Evolutionary conservation across 2,329 filamentous ascomycete genomes (phyloP), one percentile per base, ranked within the genome.

Genomic region (Penicillium aurantiogriseum): DNA sequence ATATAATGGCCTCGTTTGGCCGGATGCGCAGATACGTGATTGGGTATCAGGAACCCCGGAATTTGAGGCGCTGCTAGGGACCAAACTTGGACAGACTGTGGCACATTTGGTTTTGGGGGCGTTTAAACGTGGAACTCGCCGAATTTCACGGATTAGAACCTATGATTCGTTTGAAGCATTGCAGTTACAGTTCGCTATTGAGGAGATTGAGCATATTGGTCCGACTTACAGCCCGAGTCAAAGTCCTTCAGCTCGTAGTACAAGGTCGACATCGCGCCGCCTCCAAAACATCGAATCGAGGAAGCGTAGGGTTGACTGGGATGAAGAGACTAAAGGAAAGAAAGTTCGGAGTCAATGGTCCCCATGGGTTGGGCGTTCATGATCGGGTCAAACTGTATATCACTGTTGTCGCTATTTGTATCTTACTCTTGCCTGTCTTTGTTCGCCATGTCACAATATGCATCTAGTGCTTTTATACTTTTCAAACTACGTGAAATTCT

Each of bases 81-180:
- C 58, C 4, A 29, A 10, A 7, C 27, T 58, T 38, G 58, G 58
- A 2, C 40, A 31, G 2, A 39, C 44, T 5, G 44, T 53, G 10
- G 58, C 36, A 5, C n/a, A 35, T 43, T 11, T 60, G 31, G 31
- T 60, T 21, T 21, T 58, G 25, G 51, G 56, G 13, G 47, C 58
- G 6, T 55, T 55, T 9, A 10, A 21, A 11, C 35, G 49, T 17
- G 54, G 54, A 35, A 53, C 54, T 47, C 54, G 36, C 1, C 40
- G 48, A 5, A 53, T 57, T 23, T n/a, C 33, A 29, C 48, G 35
- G 5, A n/a, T 57, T 4, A 25, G 38, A 13, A 36, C 17, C 2
- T 54, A 11, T 25, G 8, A 25, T 21, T 23, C 27, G 5, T 35
- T 35, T 25, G 44, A 50, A 3, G 17, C 5, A 5, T 25, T 54